Percentiles rank a stretch among this genome's conserved stretches.
Conservation (phyloP, 2,329 filamentous ascomycete species). For the Sclerotinia glacialis region DNA sequence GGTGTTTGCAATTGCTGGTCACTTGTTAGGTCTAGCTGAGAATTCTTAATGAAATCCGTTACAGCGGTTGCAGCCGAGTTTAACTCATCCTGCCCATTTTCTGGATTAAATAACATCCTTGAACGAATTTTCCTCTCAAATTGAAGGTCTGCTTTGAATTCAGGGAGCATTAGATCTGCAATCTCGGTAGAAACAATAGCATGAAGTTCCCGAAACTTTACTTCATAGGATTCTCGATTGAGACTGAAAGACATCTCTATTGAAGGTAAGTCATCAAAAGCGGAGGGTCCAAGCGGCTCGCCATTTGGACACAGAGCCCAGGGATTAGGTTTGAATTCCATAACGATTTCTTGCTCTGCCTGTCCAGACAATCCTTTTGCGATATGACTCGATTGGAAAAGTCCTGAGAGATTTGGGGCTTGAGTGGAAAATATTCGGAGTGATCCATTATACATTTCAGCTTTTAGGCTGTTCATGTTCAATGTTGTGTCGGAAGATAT, state of each 20-base stretch:
- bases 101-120: conserved; percentile 21
- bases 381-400: conserved; percentile 17
- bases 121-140: conserved; percentile 35
- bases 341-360: conserved; percentile 24
- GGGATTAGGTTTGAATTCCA: conserved; percentile 37
- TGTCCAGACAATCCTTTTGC: neutral
- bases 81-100: neutral
- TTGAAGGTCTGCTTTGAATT: conserved; percentile 36
- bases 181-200: conserved; percentile 31
- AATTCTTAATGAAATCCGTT: conserved; percentile 29
- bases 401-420: conserved; percentile 31
- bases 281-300: conserved; percentile 26
- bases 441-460: conserved; percentile 5
- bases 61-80: conserved; percentile 23
- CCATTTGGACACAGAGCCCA: conserved; percentile 25
- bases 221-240: conserved; percentile 22
- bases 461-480: neutral
- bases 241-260: conserved; percentile 37
- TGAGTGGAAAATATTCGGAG: conserved; percentile 29
- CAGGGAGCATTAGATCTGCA: conserved; percentile 38
- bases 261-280: conserved; percentile 34
- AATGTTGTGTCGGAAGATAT: conserved; percentile 1
- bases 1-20: conserved; percentile 30
- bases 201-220: conserved; percentile 27
- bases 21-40: conserved; percentile 26